Conservation (phyloP, 345 rosid genomes). For the Sapria himalayana region DNA sequence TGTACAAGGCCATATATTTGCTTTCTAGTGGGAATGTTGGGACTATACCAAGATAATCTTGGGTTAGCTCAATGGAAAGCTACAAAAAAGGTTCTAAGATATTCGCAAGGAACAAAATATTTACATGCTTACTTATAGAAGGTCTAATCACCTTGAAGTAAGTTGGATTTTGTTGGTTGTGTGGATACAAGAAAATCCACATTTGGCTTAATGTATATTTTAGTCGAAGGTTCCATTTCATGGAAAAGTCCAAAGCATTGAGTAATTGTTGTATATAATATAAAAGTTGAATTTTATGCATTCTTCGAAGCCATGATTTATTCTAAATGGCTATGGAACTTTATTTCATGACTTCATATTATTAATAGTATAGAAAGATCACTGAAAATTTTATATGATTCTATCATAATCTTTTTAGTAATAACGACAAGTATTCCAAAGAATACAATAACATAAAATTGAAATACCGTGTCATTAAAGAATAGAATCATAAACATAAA, state of each 20-base stretch:
- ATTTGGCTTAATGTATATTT: slow-evolving; percentile 3
- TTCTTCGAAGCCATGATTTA: slow-evolving; percentile 3
- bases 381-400: slow-evolving; percentile 5
- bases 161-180: slow-evolving; percentile 2
- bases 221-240: slow-evolving; percentile 2
- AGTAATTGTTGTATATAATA: slow-evolving; percentile 1
- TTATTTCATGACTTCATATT: slow-evolving; percentile 4
- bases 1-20: background rate
- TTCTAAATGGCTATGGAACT: background rate
- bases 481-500: background rate
- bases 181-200: background rate
- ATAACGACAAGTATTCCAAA: background rate
- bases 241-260: slow-evolving; percentile 3
- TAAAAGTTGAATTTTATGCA: slow-evolving; percentile 3
- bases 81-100: slow-evolving; percentile 1
- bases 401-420: too few relatives aligned
- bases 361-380: slow-evolving; percentile 3
- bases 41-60: slow-evolving; percentile 3
- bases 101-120: background rate
- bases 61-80: slow-evolving; percentile 1
- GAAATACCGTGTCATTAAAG: background rate
- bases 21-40: background rate
- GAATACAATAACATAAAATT: background rate
- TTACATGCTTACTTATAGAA: slow-evolving; percentile 6
- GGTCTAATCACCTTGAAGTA: background rate